Percentiles rank a stretch among this genome's conserved stretches.
Evolutionary conservation across 345 rosid species (phyloP).

Genomic region (Noccaea bulbosa): DNA sequence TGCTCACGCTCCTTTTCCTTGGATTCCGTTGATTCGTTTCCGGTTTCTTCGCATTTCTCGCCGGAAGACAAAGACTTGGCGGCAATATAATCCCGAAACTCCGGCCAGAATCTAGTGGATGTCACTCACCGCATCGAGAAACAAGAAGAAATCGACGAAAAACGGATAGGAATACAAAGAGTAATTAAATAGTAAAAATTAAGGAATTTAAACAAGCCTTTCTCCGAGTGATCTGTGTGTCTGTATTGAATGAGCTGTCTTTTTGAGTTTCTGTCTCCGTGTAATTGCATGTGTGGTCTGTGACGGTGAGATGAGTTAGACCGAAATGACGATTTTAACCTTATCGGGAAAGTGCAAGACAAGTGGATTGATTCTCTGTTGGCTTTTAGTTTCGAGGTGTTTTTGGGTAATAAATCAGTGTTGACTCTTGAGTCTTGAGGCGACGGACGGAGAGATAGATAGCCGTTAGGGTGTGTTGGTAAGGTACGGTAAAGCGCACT

Average conservation of each 20-base stretch:
- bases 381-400: constrained; percentile 11
- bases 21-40: background rate
- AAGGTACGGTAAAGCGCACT: constrained; percentile 24
- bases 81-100: background rate
- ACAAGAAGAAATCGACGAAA: constrained; percentile 16
- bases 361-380: background rate
- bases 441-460: constrained; percentile 6
- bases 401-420: background rate
- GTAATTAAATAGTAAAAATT: background rate
- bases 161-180: background rate
- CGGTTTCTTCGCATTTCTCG: constrained; percentile 29
- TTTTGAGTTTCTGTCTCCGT: constrained; percentile 41
- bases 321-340: background rate
- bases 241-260: constrained; percentile 43
- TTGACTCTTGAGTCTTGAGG: background rate
- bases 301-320: constrained; percentile 11
- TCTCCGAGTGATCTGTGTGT: constrained; percentile 27
- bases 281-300: constrained; percentile 27
- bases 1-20: background rate
- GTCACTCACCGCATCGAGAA: constrained; percentile 13
- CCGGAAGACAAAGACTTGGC: constrained; percentile 5
- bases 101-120: background rate
- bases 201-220: constrained; percentile 12
- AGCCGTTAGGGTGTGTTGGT: constrained; percentile 13
- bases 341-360: background rate